These are phyloP conservation scores for Clarireedia monteithiana DNA, from an alignment of 2,329 filamentous ascomycete species.

Conservation along the genomic window DNA sequence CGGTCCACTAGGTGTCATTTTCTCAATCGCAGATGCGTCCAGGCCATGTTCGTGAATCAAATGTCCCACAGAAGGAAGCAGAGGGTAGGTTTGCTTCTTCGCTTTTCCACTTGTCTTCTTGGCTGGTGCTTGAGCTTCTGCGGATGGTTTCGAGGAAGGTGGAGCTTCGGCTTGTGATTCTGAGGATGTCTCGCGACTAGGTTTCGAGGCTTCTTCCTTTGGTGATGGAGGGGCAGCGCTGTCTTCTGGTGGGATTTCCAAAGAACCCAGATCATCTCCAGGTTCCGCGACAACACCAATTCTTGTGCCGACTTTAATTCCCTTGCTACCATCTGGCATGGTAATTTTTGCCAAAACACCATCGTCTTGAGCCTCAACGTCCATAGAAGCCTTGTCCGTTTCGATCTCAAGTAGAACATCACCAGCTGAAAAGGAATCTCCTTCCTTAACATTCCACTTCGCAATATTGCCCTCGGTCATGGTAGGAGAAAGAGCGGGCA, in stretches of 20 bases:
- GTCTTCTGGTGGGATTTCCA: slow-evolving; percentile 70
- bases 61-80: slow-evolving; percentile 76
- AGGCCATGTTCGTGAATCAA: slow-evolving; percentile 75
- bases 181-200: slow-evolving; percentile 14
- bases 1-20: slow-evolving; percentile 83
- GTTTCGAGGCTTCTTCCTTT: slow-evolving; percentile 25
- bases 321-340: slow-evolving; percentile 64
- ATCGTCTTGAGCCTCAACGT: slow-evolving; percentile 87
- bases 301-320: slow-evolving; percentile 67
- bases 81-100: slow-evolving; percentile 60
- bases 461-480: slow-evolving; percentile 93
- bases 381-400: slow-evolving; percentile 92
- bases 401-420: slow-evolving; percentile 89
- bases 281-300: slow-evolving; percentile 79
- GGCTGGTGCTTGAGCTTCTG: slow-evolving; percentile 23
- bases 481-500: slow-evolving; percentile 85
- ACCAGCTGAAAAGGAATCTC: slow-evolving; percentile 71
- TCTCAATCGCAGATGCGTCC: slow-evolving; percentile 64
- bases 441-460: slow-evolving; percentile 80
- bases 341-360: slow-evolving; percentile 80
- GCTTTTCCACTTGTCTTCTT: slow-evolving; percentile 39
- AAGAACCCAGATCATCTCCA: slow-evolving; percentile 66
- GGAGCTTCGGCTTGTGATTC: slow-evolving; percentile 7
- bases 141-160: slow-evolving; percentile 8
- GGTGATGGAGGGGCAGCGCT: slow-evolving; percentile 24